Base-by-base conservation (phyloP, 805 yeast species). In the Pichia manshurica region DNA sequence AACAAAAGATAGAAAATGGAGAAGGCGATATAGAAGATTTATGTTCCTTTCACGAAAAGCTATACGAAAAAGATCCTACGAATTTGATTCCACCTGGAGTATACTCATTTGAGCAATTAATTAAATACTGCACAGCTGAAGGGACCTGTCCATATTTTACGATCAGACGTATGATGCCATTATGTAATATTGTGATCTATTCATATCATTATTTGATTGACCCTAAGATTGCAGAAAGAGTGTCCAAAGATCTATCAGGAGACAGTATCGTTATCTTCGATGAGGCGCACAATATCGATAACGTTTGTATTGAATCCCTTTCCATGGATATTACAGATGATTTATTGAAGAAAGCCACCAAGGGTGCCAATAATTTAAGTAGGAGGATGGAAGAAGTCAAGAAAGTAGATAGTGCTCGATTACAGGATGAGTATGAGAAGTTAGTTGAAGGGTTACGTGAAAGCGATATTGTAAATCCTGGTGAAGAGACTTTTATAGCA, bases 241-340 rank as follows among this genome's bases (percentile, higher is more conserved):
- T 93, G 19, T 89, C 97, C 5, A 79, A 76, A 53, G 98, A 93
- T 61, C 75, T 93, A 44, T 86, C 96, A 17, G 87, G 89, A 56
- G 98, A 93, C 60, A 78, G 95, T 46, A 93, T 93, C 50, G 85
- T 93, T 52, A 95, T 93, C 35, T 93, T 93, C 62, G 99, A 93
- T 69, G 99, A 93, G 70, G 99, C 99, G 42, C 99, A 93, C 66
- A 93, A 93, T 68, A 93, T 93, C 48, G 99, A 93, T 73, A 93
- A 93, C 72, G 99, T 93, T 48, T 93, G 99, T 70, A 93, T 93
- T 49, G 99, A 93, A 65, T 87, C 98, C 0, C 67, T 93, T 37
- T 87, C 96, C 5, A 74, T 93, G 42, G 98, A 93, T 62, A 69
- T 93, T 53, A 93, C 97, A 0, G 96, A 89, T 56, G 97, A 91